Conservation (phyloP, 1,284 basidiomycete genomes). For the Gymnopus androsaceus region DNA sequence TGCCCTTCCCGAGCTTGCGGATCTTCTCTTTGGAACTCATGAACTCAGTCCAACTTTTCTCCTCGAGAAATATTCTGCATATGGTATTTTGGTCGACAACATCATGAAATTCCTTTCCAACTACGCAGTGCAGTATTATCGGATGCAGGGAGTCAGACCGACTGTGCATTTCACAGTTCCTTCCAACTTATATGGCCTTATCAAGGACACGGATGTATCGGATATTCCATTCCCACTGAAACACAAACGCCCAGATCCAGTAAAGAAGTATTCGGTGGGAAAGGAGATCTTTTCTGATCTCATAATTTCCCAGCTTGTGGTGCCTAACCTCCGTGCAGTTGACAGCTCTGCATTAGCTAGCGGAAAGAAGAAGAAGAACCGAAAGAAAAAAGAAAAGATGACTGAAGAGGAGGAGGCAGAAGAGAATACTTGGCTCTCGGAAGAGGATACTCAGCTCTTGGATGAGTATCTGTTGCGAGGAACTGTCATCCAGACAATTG, state of each 20-base stretch:
- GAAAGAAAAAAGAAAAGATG: background rate
- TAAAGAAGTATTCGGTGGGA: no score
- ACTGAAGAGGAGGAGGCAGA: background rate
- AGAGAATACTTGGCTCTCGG: no score
- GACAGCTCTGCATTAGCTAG: no score
- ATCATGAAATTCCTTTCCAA: background rate
- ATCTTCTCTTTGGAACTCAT: background rate
- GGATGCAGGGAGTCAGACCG: background rate
- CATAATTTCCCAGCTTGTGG: no score
- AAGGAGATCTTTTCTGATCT: no score
- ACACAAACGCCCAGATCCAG: no score
- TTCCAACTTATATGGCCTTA: no score
- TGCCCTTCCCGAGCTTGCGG: background rate
- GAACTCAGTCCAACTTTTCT: background rate
- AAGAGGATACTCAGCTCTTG: no score
- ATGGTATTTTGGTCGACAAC: background rate
- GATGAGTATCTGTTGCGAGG: background rate
- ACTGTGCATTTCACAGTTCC: background rate
- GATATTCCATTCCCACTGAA: no score
- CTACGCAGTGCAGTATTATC: background rate
- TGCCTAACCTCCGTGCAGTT: no score
- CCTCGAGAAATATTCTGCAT: background rate
- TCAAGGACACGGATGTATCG: no score
- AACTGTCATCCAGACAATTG: background rate
- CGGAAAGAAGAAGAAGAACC: no score